phyloP scores from a whole-genome alignment of 345 rosid genomes.

The Isatis tinctoria region DNA sequence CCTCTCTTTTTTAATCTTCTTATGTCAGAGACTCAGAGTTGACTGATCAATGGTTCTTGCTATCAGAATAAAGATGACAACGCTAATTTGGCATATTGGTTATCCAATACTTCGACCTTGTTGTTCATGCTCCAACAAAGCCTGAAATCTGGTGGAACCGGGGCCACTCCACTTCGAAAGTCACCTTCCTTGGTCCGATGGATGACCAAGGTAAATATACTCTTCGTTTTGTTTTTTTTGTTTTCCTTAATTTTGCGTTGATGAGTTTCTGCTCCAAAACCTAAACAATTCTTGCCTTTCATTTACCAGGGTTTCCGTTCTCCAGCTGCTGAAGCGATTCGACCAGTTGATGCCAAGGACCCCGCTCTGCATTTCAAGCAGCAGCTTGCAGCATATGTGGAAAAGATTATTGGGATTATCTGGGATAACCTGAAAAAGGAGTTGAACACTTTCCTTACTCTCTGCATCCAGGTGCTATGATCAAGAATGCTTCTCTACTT shows the following conservation, averaged over 20 bases:
- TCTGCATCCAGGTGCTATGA: conserved; percentile 80
- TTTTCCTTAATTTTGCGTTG: not conserved
- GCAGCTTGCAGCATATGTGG: conserved; percentile 94
- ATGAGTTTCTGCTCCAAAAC: not conserved
- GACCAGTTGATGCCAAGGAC: conserved; percentile 90
- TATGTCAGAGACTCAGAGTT: not conserved
- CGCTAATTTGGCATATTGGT: conserved; percentile 91
- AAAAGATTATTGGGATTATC: conserved; percentile 89
- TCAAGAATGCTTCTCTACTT: conserved; percentile 9
- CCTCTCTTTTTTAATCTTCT: not conserved
- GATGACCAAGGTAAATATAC: conserved; percentile 71
- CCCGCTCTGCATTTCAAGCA: conserved; percentile 96
- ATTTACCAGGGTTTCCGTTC: conserved; percentile 82
- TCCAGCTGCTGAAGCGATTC: conserved; percentile 67
- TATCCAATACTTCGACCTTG: conserved; percentile 78
- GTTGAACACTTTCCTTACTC: conserved; percentile 59
- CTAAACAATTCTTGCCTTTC: conserved; percentile 7
- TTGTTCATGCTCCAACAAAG: conserved; percentile 90
- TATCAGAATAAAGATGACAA: conserved; percentile 75
- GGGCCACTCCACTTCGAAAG: conserved; percentile 57
- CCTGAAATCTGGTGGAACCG: conserved; percentile 61
- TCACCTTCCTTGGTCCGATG: conserved; percentile 86
- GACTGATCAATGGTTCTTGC: conserved; percentile 1
- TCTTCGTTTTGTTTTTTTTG: not conserved
- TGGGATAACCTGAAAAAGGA: conserved; percentile 95